phyloP scores from a whole-genome alignment of 2,329 filamentous ascomycete species.

The Penicillium olsonii region DNA sequence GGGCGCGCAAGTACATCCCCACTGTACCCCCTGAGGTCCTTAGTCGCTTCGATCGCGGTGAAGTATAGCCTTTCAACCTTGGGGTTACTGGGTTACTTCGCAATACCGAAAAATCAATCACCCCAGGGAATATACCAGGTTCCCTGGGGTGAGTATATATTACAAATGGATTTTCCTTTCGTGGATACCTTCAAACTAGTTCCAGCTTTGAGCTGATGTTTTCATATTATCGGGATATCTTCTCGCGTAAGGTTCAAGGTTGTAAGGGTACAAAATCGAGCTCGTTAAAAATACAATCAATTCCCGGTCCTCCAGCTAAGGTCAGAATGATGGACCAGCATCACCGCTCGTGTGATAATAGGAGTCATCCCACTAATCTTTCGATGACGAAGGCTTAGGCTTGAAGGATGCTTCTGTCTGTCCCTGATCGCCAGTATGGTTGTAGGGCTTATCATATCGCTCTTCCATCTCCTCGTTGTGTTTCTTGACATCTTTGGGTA shows the following conservation, averaged over 20 bases:
- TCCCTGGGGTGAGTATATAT: not conserved
- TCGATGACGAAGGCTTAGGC: too few species aligned
- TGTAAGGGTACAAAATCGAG: too few species aligned
- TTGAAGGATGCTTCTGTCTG: conserved; percentile 14
- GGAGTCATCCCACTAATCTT: not conserved
- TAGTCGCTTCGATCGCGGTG: conserved; percentile 71
- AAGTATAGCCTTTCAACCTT: conserved; percentile 10
- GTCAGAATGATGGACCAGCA: not conserved
- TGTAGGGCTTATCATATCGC: conserved; percentile 36
- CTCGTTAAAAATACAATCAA: too few species aligned
- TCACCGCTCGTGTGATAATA: too few species aligned
- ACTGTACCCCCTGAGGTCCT: conserved; percentile 93
- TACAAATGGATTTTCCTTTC: too few species aligned
- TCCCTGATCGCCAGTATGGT: conserved; percentile 30
- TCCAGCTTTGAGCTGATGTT: not conserved
- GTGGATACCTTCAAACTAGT: too few species aligned
- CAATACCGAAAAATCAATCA: too few species aligned
- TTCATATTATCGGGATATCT: too few species aligned
- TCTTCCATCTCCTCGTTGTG: conserved; percentile 38
- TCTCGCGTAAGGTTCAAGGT: too few species aligned
- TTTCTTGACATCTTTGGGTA: conserved; percentile 37
- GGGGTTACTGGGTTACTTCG: too few species aligned
- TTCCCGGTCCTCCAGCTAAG: too few species aligned
- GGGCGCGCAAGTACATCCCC: conserved; percentile 92
- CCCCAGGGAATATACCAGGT: not conserved